Base-by-base conservation (phyloP, 768 basidiomycete species). In the Rhizopogon salebrosus region DNA sequence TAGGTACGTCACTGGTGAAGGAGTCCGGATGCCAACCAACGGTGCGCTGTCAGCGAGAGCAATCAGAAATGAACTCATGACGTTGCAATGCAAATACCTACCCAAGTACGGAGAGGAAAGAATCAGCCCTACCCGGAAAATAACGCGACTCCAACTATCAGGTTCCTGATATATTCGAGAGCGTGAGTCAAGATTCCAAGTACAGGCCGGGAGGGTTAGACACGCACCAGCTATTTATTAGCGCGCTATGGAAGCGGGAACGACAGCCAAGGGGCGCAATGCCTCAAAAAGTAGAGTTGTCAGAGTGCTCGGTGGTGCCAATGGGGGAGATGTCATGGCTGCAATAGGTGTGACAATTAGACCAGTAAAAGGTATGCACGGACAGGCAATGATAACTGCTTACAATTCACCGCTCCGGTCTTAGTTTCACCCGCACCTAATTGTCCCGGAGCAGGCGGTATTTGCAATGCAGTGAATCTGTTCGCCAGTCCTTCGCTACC, bases 1-100 rank as follows among this genome's bases (percentile, higher is more conserved):
- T 97, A 95, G 0, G n/a, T n/a, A n/a, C n/a, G n/a, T n/a, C n/a
- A n/a, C n/a, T n/a, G n/a, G n/a, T n/a, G n/a, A n/a, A n/a, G 79
- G 0, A 98, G 83, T 10, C 95, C 95, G 0, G 93, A 89, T 0
- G 95, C n/a, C n/a, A n/a, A n/a, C 91, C 11, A 98, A 76, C 40
- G 94, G 65, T 89, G 85, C 22, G 89, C 95, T 11, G 94, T 95
- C 4, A 94, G 74, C 36, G n/a, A 52, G 10, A 29, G 34, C n/a
- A 40, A 48, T 41, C 22, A 46, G 26, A 27, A 13, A 22, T 11
- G 23, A 3, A 41, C 43, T 38, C 43, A 26, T 4, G 14, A 1
- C 10, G 13, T 11, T 2, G 53, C 41, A 27, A 34, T 37, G 10
- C 49, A 26, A 38, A 48, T 41, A 60, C 78, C n/a, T 60, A 87